Evolutionary conservation across 768 basidiomycete species (phyloP).

Genomic region (Rhodotorula graminis): DNA sequence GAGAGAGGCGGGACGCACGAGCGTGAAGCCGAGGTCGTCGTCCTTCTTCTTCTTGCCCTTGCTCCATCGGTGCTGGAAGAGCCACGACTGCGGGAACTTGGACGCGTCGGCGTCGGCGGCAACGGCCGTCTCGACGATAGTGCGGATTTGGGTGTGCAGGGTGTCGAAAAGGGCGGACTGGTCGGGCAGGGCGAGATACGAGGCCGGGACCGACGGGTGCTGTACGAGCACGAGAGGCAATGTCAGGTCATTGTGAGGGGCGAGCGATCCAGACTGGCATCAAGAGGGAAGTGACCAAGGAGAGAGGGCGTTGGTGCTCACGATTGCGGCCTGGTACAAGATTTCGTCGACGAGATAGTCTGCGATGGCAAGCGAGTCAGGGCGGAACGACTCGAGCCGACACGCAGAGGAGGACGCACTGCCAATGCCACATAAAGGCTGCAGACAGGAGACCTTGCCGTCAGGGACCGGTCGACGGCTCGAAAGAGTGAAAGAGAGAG

Average conservation of each 20-base stretch:
- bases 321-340: slow-evolving; percentile 40
- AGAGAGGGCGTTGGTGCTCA: too few species aligned
- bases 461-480: too few species aligned
- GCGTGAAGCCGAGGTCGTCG: slow-evolving; percentile 5
- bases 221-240: background rate
- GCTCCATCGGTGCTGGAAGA: slow-evolving; percentile 43
- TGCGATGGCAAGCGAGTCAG: slow-evolving; percentile 16
- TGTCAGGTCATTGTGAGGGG: too few species aligned
- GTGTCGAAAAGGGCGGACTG: slow-evolving; percentile 1
- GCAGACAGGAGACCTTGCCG: too few species aligned
- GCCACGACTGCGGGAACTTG: slow-evolving; percentile 41
- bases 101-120: slow-evolving; percentile 39
- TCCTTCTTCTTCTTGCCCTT: slow-evolving; percentile 38
- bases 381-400: background rate
- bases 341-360: slow-evolving; percentile 46
- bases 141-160: slow-evolving; percentile 35
- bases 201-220: slow-evolving; percentile 41
- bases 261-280: too few species aligned
- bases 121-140: slow-evolving; percentile 38
- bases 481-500: too few species aligned
- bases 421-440: slow-evolving; percentile 23
- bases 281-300: too few species aligned
- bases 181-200: slow-evolving; percentile 12
- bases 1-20: background rate
- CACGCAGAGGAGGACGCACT: background rate